A percentile compares a stretch with the other conserved stretches of the same genome.
phyloP scores from a whole-genome alignment of 1,139 yeast genomes.

The Candida pseudoviswanathii region DNA sequence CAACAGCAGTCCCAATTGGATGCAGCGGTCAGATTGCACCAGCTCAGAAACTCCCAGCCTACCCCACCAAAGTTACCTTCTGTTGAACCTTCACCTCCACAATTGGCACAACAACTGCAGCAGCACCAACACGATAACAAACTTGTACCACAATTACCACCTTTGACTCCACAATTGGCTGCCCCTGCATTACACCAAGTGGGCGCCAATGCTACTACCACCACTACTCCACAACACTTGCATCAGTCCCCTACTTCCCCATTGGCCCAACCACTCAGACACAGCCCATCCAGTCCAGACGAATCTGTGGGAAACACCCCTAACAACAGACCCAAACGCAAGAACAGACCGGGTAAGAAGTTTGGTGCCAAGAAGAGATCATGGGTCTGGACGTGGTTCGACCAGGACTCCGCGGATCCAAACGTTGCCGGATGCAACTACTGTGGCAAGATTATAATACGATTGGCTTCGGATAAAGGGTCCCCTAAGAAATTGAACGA shows the following conservation, averaged over 20 bases:
- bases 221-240: not conserved
- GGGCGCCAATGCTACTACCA: not conserved
- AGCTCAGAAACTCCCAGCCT: constrained; percentile 1
- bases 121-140: not conserved
- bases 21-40: constrained; percentile 4
- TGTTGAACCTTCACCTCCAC: not conserved
- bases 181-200: not conserved
- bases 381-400: constrained; percentile 67
- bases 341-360: constrained; percentile 51
- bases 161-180: constrained; percentile 2
- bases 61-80: not conserved
- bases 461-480: constrained; percentile 57
- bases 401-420: constrained; percentile 49
- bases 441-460: constrained; percentile 51
- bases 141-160: constrained; percentile 2
- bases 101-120: not conserved
- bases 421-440: constrained; percentile 57
- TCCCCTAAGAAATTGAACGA: constrained; percentile 61
- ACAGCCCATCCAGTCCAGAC: not conserved
- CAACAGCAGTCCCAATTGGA: constrained; percentile 2
- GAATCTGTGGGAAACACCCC: not conserved
- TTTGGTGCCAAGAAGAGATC: constrained; percentile 62
- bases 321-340: constrained; percentile 26
- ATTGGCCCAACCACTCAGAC: constrained; percentile 8
- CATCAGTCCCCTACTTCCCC: constrained; percentile 11